phyloP scores from a whole-genome alignment of 176 grass and related monocot genomes.

The Ananas comosus region DNA sequence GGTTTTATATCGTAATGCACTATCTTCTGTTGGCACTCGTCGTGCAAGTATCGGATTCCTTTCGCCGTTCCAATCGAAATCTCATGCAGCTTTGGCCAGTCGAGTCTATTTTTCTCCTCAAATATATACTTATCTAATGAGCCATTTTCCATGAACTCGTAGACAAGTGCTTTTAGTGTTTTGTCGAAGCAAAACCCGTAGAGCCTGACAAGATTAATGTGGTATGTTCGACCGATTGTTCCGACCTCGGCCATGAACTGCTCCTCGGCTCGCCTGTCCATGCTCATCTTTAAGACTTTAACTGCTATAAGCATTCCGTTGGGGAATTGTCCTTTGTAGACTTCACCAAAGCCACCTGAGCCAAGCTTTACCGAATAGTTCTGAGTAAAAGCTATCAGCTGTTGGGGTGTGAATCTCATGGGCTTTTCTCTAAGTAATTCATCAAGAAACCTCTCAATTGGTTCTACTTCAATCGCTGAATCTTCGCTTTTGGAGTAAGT shows the following conservation, averaged over 20 bases:
- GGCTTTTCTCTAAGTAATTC: slow-evolving; percentile 36
- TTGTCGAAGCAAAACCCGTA: slow-evolving; percentile 66
- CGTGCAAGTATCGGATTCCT: slow-evolving; percentile 51
- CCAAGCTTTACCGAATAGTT: slow-evolving; percentile 33
- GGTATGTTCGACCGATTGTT: slow-evolving; percentile 54
- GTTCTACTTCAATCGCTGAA: slow-evolving; percentile 12
- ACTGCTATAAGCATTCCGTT: slow-evolving; percentile 34
- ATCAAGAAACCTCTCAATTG: slow-evolving; percentile 25
- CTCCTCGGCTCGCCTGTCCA: slow-evolving; percentile 43
- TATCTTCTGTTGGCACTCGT: slow-evolving; percentile 56
- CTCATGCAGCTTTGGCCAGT: slow-evolving; percentile 30
- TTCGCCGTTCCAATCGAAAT: slow-evolving; percentile 43
- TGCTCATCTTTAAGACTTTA: slow-evolving; percentile 36
- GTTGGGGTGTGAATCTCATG: slow-evolving; percentile 25
- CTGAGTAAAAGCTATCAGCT: slow-evolving; percentile 28
- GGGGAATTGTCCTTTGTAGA: slow-evolving; percentile 43
- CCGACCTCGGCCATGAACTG: slow-evolving; percentile 70
- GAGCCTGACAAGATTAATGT: slow-evolving; percentile 62
- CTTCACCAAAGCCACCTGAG: slow-evolving; percentile 31
- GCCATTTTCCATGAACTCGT: slow-evolving; percentile 55
- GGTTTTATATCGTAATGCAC: slow-evolving; percentile 81
- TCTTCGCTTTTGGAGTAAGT: not conserved
- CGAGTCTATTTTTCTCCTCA: slow-evolving; percentile 5
- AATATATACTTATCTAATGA: slow-evolving; percentile 44
- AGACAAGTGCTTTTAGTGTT: slow-evolving; percentile 40